Conservation (phyloP, 257 asterid species). For the Ilex aquifolium region DNA sequence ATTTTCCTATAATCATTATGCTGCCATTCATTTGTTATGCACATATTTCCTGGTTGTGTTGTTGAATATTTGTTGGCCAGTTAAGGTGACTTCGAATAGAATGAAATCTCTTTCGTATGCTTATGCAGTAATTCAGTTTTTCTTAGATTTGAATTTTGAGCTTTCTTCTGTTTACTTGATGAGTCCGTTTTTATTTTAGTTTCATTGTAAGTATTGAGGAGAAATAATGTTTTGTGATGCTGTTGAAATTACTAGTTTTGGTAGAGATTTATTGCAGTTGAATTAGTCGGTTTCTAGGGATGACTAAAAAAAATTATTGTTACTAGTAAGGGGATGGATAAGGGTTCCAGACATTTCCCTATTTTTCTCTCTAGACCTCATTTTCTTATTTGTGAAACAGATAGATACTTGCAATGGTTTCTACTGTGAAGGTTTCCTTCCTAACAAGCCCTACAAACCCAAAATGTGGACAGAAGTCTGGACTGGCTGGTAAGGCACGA, state of each 20-base stretch:
- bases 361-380: not conserved
- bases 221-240: not conserved
- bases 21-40: no score
- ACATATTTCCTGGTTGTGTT: no score
- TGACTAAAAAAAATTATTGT: not conserved
- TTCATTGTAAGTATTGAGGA: no score
- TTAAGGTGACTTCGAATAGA: not conserved
- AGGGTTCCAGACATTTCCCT: not conserved
- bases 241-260: not conserved
- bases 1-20: no score
- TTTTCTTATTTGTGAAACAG: not conserved
- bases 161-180: not conserved
- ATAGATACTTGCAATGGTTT: conserved; percentile 1
- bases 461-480: conserved; percentile 1
- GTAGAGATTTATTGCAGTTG: not conserved
- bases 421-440: not conserved
- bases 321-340: not conserved
- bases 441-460: conserved; percentile 2
- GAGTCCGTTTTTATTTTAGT: not conserved
- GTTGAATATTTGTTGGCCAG: no score
- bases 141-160: not conserved
- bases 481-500: conserved; percentile 1
- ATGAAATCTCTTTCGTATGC: not conserved
- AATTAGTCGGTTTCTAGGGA: not conserved
- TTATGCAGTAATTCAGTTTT: not conserved